A percentile compares a stretch with the other conserved stretches of the same genome.
These are phyloP conservation scores for Alectoria sarmentosa DNA, from an alignment of 495 filamentous ascomycete genomes.

Conservation along the genomic window DNA sequence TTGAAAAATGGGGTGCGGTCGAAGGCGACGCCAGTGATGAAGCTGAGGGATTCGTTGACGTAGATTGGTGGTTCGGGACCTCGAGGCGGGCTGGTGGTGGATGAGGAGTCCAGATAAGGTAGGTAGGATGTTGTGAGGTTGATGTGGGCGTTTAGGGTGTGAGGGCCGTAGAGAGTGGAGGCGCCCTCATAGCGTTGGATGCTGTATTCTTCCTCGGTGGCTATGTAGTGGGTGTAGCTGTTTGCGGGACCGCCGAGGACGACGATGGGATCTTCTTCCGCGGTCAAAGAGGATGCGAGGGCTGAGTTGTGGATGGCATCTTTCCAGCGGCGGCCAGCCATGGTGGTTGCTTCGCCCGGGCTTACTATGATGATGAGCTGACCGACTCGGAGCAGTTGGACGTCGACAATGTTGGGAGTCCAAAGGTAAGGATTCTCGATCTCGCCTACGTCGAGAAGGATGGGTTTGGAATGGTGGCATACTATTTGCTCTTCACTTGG, in stretches of 20 bases:
- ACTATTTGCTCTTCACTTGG: constrained; percentile 63
- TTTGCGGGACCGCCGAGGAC: constrained; percentile 94
- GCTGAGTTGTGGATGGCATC: constrained; percentile 60
- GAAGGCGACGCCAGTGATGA: constrained; percentile 72
- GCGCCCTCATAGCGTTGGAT: constrained; percentile 94
- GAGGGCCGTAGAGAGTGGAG: constrained; percentile 89
- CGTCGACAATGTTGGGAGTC: constrained; percentile 89
- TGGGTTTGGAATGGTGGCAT: constrained; percentile 81
- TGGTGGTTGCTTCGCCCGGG: constrained; percentile 89
- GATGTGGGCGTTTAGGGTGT: constrained; percentile 85
- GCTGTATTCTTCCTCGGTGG: constrained; percentile 84
- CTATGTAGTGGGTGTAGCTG: constrained; percentile 92
- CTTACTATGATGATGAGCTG: constrained; percentile 82
- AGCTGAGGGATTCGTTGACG: constrained; percentile 67
- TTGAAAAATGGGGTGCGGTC: constrained; percentile 68
- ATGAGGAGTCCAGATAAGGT: constrained; percentile 51
- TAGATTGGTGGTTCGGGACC: constrained; percentile 76
- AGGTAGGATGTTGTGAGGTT: constrained; percentile 70
- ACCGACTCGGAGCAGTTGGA: constrained; percentile 82
- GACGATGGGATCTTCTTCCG: constrained; percentile 51
- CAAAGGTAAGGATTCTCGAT: constrained; percentile 74
- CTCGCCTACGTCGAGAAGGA: constrained; percentile 85
- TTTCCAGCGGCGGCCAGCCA: constrained; percentile 91
- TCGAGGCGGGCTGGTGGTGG: constrained; percentile 39
- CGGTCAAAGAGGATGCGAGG: constrained; percentile 33